phyloP scores from a whole-genome alignment of 2,329 filamentous ascomycete species.

The Akanthomyces dipterigenus region DNA sequence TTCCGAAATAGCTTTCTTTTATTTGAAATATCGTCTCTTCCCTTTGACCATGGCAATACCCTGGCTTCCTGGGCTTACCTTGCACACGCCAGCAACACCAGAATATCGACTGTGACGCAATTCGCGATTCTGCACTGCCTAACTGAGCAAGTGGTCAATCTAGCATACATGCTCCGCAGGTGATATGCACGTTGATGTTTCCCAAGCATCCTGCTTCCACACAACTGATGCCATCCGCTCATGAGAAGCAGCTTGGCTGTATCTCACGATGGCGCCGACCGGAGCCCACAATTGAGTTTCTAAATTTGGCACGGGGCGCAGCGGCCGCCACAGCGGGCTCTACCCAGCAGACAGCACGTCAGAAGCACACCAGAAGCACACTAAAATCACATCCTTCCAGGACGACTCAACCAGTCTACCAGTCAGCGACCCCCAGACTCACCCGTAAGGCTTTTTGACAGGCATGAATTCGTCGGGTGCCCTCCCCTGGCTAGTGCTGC shows the following conservation, averaged over 20 bases:
- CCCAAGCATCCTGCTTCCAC: neutral
- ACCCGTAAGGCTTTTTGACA: too few species aligned
- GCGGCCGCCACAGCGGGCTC: neutral
- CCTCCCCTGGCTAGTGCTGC: neutral
- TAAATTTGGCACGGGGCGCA: slow-evolving; percentile 1
- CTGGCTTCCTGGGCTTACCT: too few species aligned
- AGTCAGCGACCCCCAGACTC: too few species aligned
- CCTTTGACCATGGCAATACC: neutral
- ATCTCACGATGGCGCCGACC: neutral
- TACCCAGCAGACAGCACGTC: too few species aligned
- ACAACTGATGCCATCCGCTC: neutral
- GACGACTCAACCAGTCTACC: neutral
- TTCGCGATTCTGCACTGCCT: too few species aligned
- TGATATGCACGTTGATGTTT: neutral
- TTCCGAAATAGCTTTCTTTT: neutral
- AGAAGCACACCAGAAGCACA: too few species aligned
- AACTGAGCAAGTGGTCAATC: neutral
- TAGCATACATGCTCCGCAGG: neutral
- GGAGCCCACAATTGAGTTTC: neutral
- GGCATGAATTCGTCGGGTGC: neutral
- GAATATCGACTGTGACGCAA: too few species aligned
- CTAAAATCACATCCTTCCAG: too few species aligned
- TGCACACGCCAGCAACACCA: neutral
- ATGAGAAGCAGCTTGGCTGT: neutral
- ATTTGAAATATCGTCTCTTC: neutral